Evolutionary conservation across 1,284 basidiomycete species (phyloP).

Genomic region (Fomitopsis palustris): DNA sequence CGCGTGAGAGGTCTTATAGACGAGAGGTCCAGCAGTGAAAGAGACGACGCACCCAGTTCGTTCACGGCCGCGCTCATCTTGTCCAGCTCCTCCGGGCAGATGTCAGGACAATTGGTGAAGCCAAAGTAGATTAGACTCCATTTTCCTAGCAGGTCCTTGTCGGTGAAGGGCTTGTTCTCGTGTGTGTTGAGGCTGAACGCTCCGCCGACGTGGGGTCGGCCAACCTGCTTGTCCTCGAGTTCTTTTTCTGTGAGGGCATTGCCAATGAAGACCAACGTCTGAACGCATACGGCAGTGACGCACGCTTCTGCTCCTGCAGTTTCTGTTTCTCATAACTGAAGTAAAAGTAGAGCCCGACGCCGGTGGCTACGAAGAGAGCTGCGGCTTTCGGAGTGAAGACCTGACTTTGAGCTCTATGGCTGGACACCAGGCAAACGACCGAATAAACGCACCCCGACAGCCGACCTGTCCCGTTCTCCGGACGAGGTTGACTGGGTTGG

Average conservation of each 20-base stretch:
- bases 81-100: slow-evolving; percentile 97
- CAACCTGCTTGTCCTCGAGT: slow-evolving; percentile 51
- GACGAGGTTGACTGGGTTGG: slow-evolving; percentile 19
- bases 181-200: slow-evolving; percentile 80
- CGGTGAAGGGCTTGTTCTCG: slow-evolving; percentile 70
- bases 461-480: slow-evolving; percentile 35
- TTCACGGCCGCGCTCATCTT: slow-evolving; percentile 89
- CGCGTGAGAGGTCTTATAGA: not conserved
- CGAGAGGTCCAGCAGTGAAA: not conserved
- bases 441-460: slow-evolving; percentile 37
- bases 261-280: not conserved
- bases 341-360: slow-evolving; percentile 82
- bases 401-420: slow-evolving; percentile 35
- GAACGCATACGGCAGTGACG: slow-evolving; percentile 7
- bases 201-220: slow-evolving; percentile 84
- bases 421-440: not conserved
- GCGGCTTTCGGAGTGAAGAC: slow-evolving; percentile 88
- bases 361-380: slow-evolving; percentile 79
- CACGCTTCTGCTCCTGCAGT: slow-evolving; percentile 54
- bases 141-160: slow-evolving; percentile 82
- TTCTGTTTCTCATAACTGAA: slow-evolving; percentile 86
- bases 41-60: slow-evolving; percentile 55
- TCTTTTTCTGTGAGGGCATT: slow-evolving; percentile 55
- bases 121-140: slow-evolving; percentile 95
- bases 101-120: slow-evolving; percentile 97